These are phyloP conservation scores for Orbilia brochopaga DNA, from an alignment of 2,329 filamentous ascomycete genomes.

Conservation along the genomic window DNA sequence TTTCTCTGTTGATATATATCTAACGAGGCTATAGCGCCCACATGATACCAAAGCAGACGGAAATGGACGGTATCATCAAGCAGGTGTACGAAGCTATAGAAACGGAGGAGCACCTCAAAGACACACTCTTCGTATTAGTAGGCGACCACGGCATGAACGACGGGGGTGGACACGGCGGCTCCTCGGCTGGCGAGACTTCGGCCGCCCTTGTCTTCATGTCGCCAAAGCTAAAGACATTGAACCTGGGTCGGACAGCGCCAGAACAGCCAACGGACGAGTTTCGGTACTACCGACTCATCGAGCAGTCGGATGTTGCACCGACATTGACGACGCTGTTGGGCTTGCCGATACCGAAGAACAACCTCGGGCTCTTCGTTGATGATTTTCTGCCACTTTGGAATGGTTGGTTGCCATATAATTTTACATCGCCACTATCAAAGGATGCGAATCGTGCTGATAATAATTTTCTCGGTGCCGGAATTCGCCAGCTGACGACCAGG, in stretches of 20 bases:
- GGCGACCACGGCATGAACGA: slow-evolving; percentile 99
- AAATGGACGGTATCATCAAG: slow-evolving; percentile 86
- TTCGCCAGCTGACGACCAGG: slow-evolving; percentile 34
- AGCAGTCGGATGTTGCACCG: slow-evolving; percentile 92
- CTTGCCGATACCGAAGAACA: slow-evolving; percentile 87
- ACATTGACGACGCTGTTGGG: slow-evolving; percentile 86
- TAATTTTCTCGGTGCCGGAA: slow-evolving; percentile 46
- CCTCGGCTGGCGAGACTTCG: slow-evolving; percentile 90
- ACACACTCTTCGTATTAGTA: slow-evolving; percentile 81
- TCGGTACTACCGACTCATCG: slow-evolving; percentile 80
- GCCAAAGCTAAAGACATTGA: slow-evolving; percentile 72
- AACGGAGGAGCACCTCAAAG: slow-evolving; percentile 71
- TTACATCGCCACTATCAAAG: slow-evolving; percentile 8
- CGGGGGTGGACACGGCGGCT: slow-evolving; percentile 94
- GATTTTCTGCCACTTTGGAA: slow-evolving; percentile 81
- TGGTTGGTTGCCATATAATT: slow-evolving; percentile 60
- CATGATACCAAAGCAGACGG: slow-evolving; percentile 89
- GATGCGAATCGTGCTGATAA: not conserved
- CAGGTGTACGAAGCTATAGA: slow-evolving; percentile 78
- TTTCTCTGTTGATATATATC: slow-evolving; percentile 24
- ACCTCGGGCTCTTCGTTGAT: slow-evolving; percentile 81
- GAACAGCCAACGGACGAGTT: slow-evolving; percentile 71
- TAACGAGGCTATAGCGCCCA: slow-evolving; percentile 67
- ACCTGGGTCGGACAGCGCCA: slow-evolving; percentile 62
- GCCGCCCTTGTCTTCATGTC: slow-evolving; percentile 90